Evolutionary conservation across 495 filamentous ascomycete species (phyloP), one percentile per base, ranked within the genome.

Genomic region (Penicillium paradoxum): DNA sequence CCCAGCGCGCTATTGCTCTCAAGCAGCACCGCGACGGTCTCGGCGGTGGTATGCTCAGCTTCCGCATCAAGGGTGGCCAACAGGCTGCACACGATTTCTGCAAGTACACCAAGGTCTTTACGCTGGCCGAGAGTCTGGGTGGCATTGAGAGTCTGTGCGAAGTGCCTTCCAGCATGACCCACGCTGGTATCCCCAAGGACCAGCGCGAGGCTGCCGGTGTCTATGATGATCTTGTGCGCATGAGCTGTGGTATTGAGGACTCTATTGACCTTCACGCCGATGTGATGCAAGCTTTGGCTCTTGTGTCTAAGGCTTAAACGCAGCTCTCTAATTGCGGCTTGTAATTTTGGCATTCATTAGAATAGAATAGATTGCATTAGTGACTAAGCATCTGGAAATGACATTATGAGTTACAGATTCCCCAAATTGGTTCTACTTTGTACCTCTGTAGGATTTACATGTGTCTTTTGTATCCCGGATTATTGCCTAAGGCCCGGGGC

Each of bases 41-140:
- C 81, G 95, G 95, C 40, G 93, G 93, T 59, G 93, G 93, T 49
- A 97, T 98, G 95, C 80, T 98, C 36, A 90, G 85, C 49, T 98
- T 98, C 86, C 87, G 93, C 47, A 88, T 98, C 67, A 82, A 83
- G 54, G 93, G 95, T 45, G 93, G 93, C n/a, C 75, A 87, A 56
- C 77, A 77, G 38, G 93, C 91, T 1, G 95, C 93, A 2, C 88
- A 93, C 70, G 78, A 83, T 24, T 97, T 99, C 80, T 97, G 95
- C 79, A 82, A 95, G 70, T 75, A 78, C 40, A 96, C 90, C 40
- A 82, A 82, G 57, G 82, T 99, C 65, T 97, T 95, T 74, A 96
- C 90, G 3, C 76, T 99, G 17, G 93, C 93, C 3, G 93, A 99
- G 80, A 88, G 83, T 46, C 74, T 99, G 22, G 93, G 93, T 51